These are phyloP conservation scores for Coemansia guatemalensis DNA, from an alignment of 192 early-diverging fungal species.

Conservation along the genomic window DNA sequence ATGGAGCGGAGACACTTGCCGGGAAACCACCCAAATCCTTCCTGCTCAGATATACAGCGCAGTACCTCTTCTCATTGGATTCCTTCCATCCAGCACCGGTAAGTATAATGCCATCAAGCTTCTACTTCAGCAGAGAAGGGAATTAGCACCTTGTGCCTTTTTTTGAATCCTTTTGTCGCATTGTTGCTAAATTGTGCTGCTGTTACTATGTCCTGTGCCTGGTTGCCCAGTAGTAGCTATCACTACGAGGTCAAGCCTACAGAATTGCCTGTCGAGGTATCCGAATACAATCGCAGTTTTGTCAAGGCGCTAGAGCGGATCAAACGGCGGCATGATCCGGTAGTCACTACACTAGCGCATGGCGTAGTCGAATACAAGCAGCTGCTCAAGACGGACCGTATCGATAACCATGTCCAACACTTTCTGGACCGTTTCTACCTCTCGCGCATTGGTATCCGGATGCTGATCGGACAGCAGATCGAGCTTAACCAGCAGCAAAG, in stretches of 20 bases:
- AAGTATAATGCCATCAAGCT: constrained; percentile 12
- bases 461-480: constrained; percentile 90
- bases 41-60: constrained; percentile 17
- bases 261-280: constrained; percentile 66
- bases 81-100: constrained; percentile 52
- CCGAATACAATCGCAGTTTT: constrained; percentile 80
- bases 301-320: constrained; percentile 88
- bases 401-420: constrained; percentile 78
- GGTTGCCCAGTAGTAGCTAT: constrained; percentile 36
- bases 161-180: background rate
- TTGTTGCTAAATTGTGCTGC: constrained; percentile 5
- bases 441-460: constrained; percentile 97
- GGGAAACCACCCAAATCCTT: constrained; percentile 28
- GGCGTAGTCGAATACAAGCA: constrained; percentile 93
- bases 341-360: constrained; percentile 89
- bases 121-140: background rate
- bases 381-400: constrained; percentile 33
- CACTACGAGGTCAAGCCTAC: constrained; percentile 52
- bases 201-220: background rate
- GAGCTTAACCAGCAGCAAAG: constrained; percentile 62
- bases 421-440: constrained; percentile 97
- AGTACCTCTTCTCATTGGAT: constrained; percentile 46
- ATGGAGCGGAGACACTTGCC: constrained; percentile 36
- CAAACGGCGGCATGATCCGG: constrained; percentile 90
- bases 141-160: background rate